Evolutionary conservation across 2,329 filamentous ascomycete species (phyloP), one percentile per base, ranked within the genome.

Genomic region (Fusarium acutatum): DNA sequence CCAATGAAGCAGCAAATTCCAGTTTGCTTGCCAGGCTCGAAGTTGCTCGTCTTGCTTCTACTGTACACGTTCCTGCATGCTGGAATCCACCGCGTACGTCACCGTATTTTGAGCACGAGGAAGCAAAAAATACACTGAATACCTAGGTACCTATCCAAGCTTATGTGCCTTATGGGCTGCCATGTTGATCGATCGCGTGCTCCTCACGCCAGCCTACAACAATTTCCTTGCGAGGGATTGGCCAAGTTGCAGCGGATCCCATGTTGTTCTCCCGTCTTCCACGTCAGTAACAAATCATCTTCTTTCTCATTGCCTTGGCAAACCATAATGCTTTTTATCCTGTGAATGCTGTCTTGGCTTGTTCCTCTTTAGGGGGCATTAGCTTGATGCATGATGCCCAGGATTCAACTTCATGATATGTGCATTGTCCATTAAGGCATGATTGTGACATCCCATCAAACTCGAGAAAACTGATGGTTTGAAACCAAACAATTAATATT

Each of bases 61-160:
- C 26, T 30, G 20, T 47, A 54, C 52, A 74, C 38, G 75, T 78
- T 77, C 75, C 75, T 77, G 74, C 72, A 77, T 77, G 64, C 47
- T 62, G 49, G 54, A 71, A 73, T 35, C 71, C 75, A 72, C 69
- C 32, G n/a, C 50, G 44, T 78, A 78, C 76, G 76, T 78, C 76
- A 78, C 75, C 53, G 38, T 52, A 50, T 53, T 65, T 52, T 54
- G 53, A 64, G 28, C 63, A 67, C 30, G 26, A n/a, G 38, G 28
- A 54, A 57, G 50, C 52, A 57, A 49, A 56, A 57, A 32, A 30
- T 26, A 28, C 18, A 26, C 18, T 28, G 20, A 22, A 46, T 26
- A 44, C 37, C n/a, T 20, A 37, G 35, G 35, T 37, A 35, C 34
- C 17, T 46, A 49, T 49, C 30, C 57, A 64, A 59, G 41, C 50